Percentiles rank a stretch among this genome's conserved stretches.
phyloP scores from a whole-genome alignment of 345 rosid species.

The Gossypium longicalyx region DNA sequence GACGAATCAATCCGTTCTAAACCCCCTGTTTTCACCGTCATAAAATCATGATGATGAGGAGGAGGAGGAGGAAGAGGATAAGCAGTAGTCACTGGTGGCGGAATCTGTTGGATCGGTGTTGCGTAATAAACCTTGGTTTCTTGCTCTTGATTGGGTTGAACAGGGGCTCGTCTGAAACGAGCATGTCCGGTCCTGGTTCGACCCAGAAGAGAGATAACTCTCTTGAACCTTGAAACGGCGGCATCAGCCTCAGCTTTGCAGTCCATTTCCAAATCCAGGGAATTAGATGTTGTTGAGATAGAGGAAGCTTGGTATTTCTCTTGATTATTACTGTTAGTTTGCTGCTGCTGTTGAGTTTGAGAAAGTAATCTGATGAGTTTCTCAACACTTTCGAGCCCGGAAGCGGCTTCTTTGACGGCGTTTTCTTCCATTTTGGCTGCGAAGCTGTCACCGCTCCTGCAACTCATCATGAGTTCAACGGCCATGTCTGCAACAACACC shows the following conservation, averaged over 20 bases:
- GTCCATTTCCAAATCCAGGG: slow-evolving; percentile 49
- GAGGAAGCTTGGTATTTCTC: slow-evolving; percentile 26
- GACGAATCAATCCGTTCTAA: slow-evolving; percentile 51
- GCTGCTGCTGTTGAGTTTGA: slow-evolving; percentile 25
- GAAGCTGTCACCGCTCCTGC: slow-evolving; percentile 32
- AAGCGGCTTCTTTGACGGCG: slow-evolving; percentile 77
- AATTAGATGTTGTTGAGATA: slow-evolving; percentile 12
- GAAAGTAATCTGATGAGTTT: slow-evolving; percentile 71
- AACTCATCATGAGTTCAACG: slow-evolving; percentile 47
- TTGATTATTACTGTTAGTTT: background rate
- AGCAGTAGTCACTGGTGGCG: slow-evolving; percentile 20
- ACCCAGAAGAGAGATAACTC: slow-evolving; percentile 76
- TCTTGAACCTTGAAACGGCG: slow-evolving; percentile 79
- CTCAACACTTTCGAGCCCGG: slow-evolving; percentile 76
- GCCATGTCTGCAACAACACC: slow-evolving; percentile 41
- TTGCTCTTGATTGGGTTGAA: slow-evolving; percentile 16
- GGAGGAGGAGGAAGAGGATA: slow-evolving; percentile 7
- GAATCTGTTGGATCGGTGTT: slow-evolving; percentile 76
- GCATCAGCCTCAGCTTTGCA: slow-evolving; percentile 56
- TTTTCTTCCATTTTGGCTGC: slow-evolving; percentile 42
- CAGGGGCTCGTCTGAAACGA: slow-evolving; percentile 75
- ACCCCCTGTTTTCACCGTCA: slow-evolving; percentile 18
- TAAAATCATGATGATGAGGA: slow-evolving; percentile 12
- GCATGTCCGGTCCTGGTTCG: slow-evolving; percentile 88
- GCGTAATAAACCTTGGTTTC: slow-evolving; percentile 47